A percentile compares a stretch with the other conserved stretches of the same genome.
phyloP scores from a whole-genome alignment of 2,329 filamentous ascomycete species.

The Byssothecium circinans region DNA sequence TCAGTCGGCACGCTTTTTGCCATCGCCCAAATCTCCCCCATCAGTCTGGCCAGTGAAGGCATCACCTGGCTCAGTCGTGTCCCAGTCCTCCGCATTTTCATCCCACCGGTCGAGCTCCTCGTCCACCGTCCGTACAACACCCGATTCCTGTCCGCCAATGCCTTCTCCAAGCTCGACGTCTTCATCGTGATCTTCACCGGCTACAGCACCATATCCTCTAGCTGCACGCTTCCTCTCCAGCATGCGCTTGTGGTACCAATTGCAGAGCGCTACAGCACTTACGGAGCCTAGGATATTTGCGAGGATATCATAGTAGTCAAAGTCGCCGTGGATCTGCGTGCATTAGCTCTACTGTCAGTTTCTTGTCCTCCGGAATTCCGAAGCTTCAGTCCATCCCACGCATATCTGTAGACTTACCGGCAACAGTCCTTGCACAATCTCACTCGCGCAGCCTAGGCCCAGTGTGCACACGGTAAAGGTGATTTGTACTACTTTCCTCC shows the following conservation, averaged over 20 bases:
- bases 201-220: constrained; percentile 71
- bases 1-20: constrained; percentile 50
- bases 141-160: constrained; percentile 62
- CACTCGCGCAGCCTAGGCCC: constrained; percentile 70
- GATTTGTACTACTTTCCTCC: constrained; percentile 80
- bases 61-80: constrained; percentile 55
- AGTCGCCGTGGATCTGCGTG: constrained; percentile 52
- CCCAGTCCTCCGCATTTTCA: constrained; percentile 75
- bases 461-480: constrained; percentile 80
- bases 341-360: constrained; percentile 11
- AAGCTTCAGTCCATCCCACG: not conserved
- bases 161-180: constrained; percentile 76
- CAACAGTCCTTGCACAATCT: constrained; percentile 73
- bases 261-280: constrained; percentile 70
- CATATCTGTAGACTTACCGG: constrained; percentile 45
- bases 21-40: constrained; percentile 34
- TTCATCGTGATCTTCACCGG: constrained; percentile 58
- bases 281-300: constrained; percentile 84
- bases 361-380: not conserved
- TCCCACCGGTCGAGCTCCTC: constrained; percentile 93
- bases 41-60: constrained; percentile 30
- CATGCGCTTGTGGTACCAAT: constrained; percentile 96
- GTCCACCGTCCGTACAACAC: constrained; percentile 64
- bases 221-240: constrained; percentile 78
- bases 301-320: constrained; percentile 82